phyloP scores from a whole-genome alignment of 225 moss, liverwort and hornwort genomes.

The Lunularia cruciata region DNA sequence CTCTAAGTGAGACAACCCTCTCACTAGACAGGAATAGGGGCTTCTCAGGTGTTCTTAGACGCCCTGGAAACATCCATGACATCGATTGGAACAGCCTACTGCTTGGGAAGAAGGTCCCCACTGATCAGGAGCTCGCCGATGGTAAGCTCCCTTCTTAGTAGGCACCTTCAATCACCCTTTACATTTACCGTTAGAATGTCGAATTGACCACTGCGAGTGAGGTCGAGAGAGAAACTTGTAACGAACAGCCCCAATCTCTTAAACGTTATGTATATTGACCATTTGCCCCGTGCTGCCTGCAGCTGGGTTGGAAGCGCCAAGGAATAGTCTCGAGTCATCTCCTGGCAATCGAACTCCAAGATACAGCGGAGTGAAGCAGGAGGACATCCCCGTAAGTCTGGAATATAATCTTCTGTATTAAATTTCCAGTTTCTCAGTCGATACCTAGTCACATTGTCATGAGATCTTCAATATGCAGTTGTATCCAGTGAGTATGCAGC shows the following conservation, averaged over 20 bases:
- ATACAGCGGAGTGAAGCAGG: constrained; percentile 43
- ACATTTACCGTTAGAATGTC: too few relatives aligned
- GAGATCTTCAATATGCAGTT: too few relatives aligned
- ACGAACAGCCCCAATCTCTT: too few relatives aligned
- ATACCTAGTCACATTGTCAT: too few relatives aligned
- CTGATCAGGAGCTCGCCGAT: constrained; percentile 42
- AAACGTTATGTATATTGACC: background rate
- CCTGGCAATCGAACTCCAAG: constrained; percentile 45
- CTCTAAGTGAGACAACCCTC: constrained; percentile 40
- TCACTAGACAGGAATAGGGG: constrained; percentile 45
- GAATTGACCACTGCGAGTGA: background rate
- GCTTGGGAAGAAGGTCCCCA: constrained; percentile 38
- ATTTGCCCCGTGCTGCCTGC: too few relatives aligned
- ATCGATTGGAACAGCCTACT: constrained; percentile 52
- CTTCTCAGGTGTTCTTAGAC: constrained; percentile 24
- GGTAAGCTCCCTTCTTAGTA: constrained; percentile 24
- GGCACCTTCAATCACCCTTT: background rate
- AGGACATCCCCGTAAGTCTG: constrained; percentile 64
- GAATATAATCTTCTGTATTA: background rate
- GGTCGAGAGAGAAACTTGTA: too few relatives aligned
- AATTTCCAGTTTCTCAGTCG: too few relatives aligned
- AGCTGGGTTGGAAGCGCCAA: constrained; percentile 72
- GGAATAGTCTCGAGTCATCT: constrained; percentile 76
- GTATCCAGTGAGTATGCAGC: too few relatives aligned
- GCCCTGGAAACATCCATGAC: constrained; percentile 30